Evolutionary conservation across 2,329 filamentous ascomycete species (phyloP), one percentile per base, ranked within the genome.

Genomic region (Pezicula radicicola): DNA sequence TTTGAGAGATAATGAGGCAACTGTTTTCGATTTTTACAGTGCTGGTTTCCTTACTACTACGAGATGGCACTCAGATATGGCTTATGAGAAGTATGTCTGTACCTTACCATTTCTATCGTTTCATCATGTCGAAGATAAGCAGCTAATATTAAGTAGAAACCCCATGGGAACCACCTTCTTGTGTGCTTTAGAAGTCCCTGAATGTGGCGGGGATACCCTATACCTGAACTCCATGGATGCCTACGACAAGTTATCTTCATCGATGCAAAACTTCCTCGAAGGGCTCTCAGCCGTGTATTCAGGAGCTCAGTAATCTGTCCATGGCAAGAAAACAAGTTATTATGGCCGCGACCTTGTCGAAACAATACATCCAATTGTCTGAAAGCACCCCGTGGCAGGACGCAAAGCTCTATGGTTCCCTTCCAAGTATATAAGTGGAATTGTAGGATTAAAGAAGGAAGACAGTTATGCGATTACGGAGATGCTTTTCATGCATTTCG

Each of bases 91-190:
- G 44, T 46, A 46, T 16, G 18, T 46, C 25, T 46, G 28, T 13
- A 13, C 28, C 44, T 46, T n/a, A 30, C 13, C 18, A 3, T 46
- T 45, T 21, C 5, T 21, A 21, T 3, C 21, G 5, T 21, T 21
- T 21, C 21, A 5, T 5, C 21, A 21, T 21, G 5, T 21, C 5
- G 21, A 5, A 13, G n/a, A 5, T n/a, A 35, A 3, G 15, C 28
- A 35, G 19, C n/a, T 36, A n/a, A 21, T 16, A 15, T 33, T 16
- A 46, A 13, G n/a, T 19, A 46, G 44, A 60, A 90, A 96, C 71
- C 89, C 91, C 1, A 89, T 91, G 0, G 89, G 90, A 7, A 95
- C 89, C 0, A 95, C 91, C 0, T 93, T 95, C 70, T 71, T 95
- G 36, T 95, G 94, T 65, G 76, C 90, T 43, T 78, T 96, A 15